Percentiles rank a stretch among this genome's conserved stretches.
Conservation (phyloP, 768 basidiomycete genomes). For the Lentinus brumalis region DNA sequence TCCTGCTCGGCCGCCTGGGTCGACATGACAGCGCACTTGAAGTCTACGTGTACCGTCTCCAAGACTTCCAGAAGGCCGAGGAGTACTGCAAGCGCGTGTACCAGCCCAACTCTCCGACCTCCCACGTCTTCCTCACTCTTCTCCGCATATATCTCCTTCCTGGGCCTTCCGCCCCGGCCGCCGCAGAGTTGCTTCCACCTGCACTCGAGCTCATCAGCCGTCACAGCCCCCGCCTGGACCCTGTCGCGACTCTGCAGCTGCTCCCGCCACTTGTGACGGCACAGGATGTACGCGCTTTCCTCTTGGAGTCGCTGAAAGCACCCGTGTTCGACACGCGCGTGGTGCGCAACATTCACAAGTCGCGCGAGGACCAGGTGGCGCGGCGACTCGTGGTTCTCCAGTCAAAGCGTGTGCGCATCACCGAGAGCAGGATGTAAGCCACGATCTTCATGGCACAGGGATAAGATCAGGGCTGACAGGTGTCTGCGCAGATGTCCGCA, state of each 20-base stretch:
- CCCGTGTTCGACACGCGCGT: conserved; percentile 72
- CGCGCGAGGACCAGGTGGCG: conserved; percentile 78
- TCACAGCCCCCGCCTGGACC: conserved; percentile 81
- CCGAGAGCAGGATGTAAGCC: conserved; percentile 84
- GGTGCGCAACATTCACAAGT: conserved; percentile 67
- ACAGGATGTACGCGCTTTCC: conserved; percentile 74
- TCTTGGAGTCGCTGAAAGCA: conserved; percentile 67
- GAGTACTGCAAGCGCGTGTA: conserved; percentile 93
- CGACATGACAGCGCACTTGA: conserved; percentile 95
- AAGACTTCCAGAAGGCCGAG: conserved; percentile 86
- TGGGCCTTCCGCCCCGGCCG: conserved; percentile 53
- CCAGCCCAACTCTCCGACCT: conserved; percentile 48
- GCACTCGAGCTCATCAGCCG: conserved; percentile 87
- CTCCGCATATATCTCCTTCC: conserved; percentile 88
- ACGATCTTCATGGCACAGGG: too few species aligned
- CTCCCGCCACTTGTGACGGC: conserved; percentile 90
- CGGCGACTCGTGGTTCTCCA: conserved; percentile 75
- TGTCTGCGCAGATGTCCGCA: conserved; percentile 75
- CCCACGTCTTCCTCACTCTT: conserved; percentile 77
- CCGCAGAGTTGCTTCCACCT: conserved; percentile 66
- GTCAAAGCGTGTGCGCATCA: conserved; percentile 81
- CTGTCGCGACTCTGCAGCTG: conserved; percentile 79
- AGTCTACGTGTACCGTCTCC: conserved; percentile 86
- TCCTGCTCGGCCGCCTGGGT: conserved; percentile 85
- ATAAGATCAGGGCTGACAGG: background rate